Conservation (phyloP, 1,284 basidiomycete species). For the Austroboletus niveus region DNA sequence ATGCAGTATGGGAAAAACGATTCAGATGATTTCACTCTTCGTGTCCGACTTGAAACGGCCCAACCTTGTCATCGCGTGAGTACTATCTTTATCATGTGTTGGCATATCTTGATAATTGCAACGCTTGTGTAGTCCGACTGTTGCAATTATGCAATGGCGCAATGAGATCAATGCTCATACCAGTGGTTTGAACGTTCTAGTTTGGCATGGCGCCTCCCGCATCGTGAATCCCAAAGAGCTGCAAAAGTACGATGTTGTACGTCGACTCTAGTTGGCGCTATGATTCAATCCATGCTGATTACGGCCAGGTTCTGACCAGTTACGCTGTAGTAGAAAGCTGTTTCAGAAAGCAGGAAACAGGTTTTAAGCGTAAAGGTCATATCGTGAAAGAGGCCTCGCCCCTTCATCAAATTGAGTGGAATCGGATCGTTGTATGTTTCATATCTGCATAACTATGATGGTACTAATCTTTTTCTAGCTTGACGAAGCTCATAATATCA, state of each 20-base stretch:
- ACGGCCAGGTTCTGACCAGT: slow-evolving; percentile 60
- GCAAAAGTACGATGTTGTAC: slow-evolving; percentile 84
- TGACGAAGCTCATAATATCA: slow-evolving; percentile 99
- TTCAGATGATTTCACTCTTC: slow-evolving; percentile 93
- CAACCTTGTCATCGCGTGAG: slow-evolving; percentile 88
- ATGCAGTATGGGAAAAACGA: slow-evolving; percentile 94
- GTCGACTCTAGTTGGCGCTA: slow-evolving; percentile 29
- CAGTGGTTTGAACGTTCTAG: slow-evolving; percentile 74
- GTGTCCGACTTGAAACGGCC: slow-evolving; percentile 78
- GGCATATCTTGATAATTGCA: not conserved
- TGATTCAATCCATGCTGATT: slow-evolving; percentile 5
- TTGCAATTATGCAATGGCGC: slow-evolving; percentile 98
- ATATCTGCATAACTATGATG: not conserved
- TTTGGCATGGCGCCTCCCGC: slow-evolving; percentile 88
- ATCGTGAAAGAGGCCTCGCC: slow-evolving; percentile 89
- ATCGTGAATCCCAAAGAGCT: slow-evolving; percentile 66
- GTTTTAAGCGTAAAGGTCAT: slow-evolving; percentile 85
- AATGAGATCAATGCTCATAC: slow-evolving; percentile 90
- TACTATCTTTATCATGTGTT: slow-evolving; percentile 12
- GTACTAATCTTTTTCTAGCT: slow-evolving; percentile 48
- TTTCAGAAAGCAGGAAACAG: slow-evolving; percentile 90
- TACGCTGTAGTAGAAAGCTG: slow-evolving; percentile 90
- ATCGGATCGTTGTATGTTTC: slow-evolving; percentile 62
- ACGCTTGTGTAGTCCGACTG: slow-evolving; percentile 66
- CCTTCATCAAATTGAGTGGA: slow-evolving; percentile 87